Evolutionary conservation across 768 basidiomycete species (phyloP).

Genomic region (Amanita rimosa): DNA sequence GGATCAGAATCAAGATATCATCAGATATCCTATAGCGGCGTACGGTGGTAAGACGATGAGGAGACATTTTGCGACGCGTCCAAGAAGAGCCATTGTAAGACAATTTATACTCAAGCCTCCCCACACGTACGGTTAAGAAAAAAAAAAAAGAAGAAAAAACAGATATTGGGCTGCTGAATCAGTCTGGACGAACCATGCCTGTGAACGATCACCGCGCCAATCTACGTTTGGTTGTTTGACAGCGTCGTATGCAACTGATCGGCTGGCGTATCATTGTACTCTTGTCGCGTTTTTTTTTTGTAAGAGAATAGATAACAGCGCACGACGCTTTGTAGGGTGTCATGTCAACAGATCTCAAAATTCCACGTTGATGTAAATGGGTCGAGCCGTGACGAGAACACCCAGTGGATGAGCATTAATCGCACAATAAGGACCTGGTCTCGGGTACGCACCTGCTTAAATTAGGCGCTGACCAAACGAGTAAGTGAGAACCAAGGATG

Average conservation of each 20-base stretch:
- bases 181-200: slow-evolving; percentile 19
- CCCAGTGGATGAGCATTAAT: slow-evolving; percentile 23
- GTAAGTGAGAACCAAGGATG: slow-evolving; percentile 24
- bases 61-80: slow-evolving; percentile 26
- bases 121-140: slow-evolving; percentile 26
- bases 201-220: slow-evolving; percentile 26
- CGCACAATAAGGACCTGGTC: slow-evolving; percentile 42
- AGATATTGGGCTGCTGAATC: slow-evolving; percentile 28
- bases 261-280: slow-evolving; percentile 39
- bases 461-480: slow-evolving; percentile 20
- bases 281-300: slow-evolving; percentile 29
- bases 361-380: slow-evolving; percentile 24
- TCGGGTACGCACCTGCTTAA: slow-evolving; percentile 30
- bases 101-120: slow-evolving; percentile 35
- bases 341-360: slow-evolving; percentile 43
- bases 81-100: slow-evolving; percentile 15
- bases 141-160: slow-evolving; percentile 26
- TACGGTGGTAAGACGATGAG: slow-evolving; percentile 30
- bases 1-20: slow-evolving; percentile 38
- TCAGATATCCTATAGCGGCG: slow-evolving; percentile 38
- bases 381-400: slow-evolving; percentile 27
- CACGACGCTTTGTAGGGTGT: slow-evolving; percentile 29
- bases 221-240: slow-evolving; percentile 29
- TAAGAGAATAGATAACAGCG: slow-evolving; percentile 24
- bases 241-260: slow-evolving; percentile 31